phyloP scores from a whole-genome alignment of 208 protist species.

The Acanthamoeba royreba region DNA sequence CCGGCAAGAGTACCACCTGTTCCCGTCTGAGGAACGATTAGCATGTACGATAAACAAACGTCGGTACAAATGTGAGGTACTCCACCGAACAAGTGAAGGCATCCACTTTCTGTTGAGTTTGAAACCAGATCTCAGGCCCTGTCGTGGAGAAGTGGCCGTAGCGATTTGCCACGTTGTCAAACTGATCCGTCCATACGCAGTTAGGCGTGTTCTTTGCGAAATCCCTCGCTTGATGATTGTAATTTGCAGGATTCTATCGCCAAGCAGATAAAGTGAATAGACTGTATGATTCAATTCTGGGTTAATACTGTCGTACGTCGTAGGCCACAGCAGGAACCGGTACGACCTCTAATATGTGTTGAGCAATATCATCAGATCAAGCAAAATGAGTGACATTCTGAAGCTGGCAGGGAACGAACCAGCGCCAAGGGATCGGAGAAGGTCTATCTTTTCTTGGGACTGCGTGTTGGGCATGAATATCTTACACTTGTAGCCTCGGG shows the following conservation, averaged over 20 bases:
- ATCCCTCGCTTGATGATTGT: conserved; percentile 71
- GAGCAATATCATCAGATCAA: too few relatives aligned
- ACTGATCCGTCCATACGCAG: conserved; percentile 74
- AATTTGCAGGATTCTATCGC: conserved; percentile 64
- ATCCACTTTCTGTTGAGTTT: conserved; percentile 45
- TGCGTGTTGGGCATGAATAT: conserved; percentile 71
- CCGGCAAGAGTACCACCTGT: conserved; percentile 69
- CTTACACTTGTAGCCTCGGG: conserved; percentile 71
- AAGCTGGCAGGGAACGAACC: not conserved
- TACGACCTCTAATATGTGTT: conserved; percentile 20
- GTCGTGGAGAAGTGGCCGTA: conserved; percentile 63
- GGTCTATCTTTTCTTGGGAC: conserved; percentile 71
- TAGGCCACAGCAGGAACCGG: conserved; percentile 36
- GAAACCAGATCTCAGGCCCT: conserved; percentile 65
- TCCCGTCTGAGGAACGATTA: conserved; percentile 36
- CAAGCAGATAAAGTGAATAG: too few relatives aligned
- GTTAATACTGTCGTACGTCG: too few relatives aligned
- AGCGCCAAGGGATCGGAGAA: conserved; percentile 42
- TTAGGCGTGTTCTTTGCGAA: conserved; percentile 56
- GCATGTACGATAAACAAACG: too few relatives aligned
- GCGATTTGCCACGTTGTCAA: conserved; percentile 74
- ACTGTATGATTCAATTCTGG: too few relatives aligned
- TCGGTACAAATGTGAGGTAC: not conserved
- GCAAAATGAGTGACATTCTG: not conserved
- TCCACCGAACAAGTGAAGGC: conserved; percentile 62